These are phyloP conservation scores for Lonicera japonica DNA, from an alignment of 129 eudicot species.

Conservation along the genomic window DNA sequence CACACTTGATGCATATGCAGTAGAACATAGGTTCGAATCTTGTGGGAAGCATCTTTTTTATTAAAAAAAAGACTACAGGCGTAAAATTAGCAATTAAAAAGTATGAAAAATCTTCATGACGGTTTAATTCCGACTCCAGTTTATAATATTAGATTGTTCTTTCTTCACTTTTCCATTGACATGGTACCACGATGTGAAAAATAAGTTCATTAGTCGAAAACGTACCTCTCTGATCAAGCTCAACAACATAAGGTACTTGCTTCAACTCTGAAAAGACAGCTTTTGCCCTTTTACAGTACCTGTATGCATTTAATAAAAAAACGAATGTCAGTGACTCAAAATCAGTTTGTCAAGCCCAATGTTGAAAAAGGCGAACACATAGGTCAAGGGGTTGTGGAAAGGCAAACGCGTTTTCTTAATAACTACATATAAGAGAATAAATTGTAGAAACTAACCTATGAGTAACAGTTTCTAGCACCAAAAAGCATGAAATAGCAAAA, in stretches of 20 bases:
- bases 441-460: too few species aligned
- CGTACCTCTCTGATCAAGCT: constrained; percentile 92
- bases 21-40: too few species aligned
- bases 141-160: too few species aligned
- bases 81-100: too few species aligned
- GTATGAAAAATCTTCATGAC: too few species aligned
- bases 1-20: too few species aligned
- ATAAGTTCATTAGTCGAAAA: not conserved
- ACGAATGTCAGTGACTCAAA: not conserved
- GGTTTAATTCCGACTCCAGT: too few species aligned
- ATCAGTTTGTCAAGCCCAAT: constrained; percentile 1
- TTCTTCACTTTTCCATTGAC: too few species aligned
- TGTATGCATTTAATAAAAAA: constrained; percentile 21
- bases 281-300: constrained; percentile 93
- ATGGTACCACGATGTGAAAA: not conserved
- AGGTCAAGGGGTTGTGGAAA: too few species aligned
- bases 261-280: constrained; percentile 77
- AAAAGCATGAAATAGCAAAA: too few species aligned
- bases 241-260: constrained; percentile 70
- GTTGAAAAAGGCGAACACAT: not conserved
- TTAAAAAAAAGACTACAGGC: too few species aligned
- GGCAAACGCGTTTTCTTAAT: not conserved
- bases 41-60: not conserved
- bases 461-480: too few species aligned
- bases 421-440: not conserved